Evolutionary conservation across 345 rosid genomes (phyloP), one percentile per base, ranked within the genome.

Genomic region (Draba incana): DNA sequence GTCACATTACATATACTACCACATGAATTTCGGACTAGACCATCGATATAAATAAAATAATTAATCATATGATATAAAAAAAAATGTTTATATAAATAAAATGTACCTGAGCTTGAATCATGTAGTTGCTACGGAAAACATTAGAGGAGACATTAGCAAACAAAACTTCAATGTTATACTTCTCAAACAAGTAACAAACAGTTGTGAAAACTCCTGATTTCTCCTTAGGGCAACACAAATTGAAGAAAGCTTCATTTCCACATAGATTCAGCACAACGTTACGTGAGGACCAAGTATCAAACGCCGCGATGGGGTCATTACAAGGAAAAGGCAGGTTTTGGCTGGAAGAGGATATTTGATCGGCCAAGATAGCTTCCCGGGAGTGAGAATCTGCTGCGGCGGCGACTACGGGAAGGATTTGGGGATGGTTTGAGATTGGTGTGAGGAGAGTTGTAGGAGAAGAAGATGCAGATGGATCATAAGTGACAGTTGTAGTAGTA

Each of bases 41-140:
- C 31, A 28, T 28, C 31, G 31, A 28, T 28, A 5, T 28, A 28
- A 28, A 28, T 28, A 28, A 28, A 28, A 28, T 28, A 4, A 28
- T 28, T 4, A 5, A 62, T 45, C 14, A 25, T 58, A 51, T 58
- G 13, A 24, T 43, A n/a, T 10, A 6, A 6, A 33, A 33, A 30
- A 14, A 61, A 30, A 33, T 27, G 33, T 45, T 49, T 6, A 37
- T 49, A 54, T 54, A 66, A n/a, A 23, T 23, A 52, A 10, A 28
- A 71, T 80, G 75, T 81, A 88, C 86, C 45, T 73, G 84, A 2
- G 81, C 80, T 71, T 84, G 89, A 66, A 87, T 83, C 89, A 90
- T 76, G 79, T 63, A 80, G 77, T 76, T 74, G 69, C 72, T 67
- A 10, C 70, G 75, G 50, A 54, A 66, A 63, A 44, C 70, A 62